These are phyloP conservation scores for Diaporthe citri DNA, from an alignment of 2,329 filamentous ascomycete genomes.

Conservation along the genomic window DNA sequence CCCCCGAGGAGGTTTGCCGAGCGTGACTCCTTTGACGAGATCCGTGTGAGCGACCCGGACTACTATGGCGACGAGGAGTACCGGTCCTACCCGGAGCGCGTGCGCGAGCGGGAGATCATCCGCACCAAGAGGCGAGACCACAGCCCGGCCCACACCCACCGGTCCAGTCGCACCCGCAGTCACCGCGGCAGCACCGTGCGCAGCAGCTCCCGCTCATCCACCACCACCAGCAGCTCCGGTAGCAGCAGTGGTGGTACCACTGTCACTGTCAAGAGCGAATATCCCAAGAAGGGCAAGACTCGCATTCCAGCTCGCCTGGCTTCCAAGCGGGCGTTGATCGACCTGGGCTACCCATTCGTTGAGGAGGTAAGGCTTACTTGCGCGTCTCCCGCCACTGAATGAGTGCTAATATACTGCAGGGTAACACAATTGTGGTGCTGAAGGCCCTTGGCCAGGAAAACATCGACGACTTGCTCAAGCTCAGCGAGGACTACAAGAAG, in stretches of 20 bases:
- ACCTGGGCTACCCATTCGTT: conserved; percentile 87
- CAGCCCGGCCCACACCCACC: conserved; percentile 55
- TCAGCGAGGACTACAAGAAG: conserved; percentile 82
- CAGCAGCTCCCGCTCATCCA: conserved; percentile 58
- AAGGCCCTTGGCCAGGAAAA: conserved; percentile 90
- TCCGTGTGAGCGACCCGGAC: conserved; percentile 75
- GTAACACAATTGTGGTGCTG: conserved; percentile 83
- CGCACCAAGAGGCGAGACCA: conserved; percentile 59
- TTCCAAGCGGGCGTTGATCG: conserved; percentile 82
- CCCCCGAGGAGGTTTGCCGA: conserved; percentile 70
- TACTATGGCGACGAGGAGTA: conserved; percentile 80
- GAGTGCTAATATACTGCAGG: conserved; percentile 66
- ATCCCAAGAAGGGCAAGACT: conserved; percentile 89
- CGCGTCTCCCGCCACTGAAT: background rate
- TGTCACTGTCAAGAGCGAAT: conserved; percentile 68
- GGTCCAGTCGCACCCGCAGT: conserved; percentile 52
- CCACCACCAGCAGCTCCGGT: conserved; percentile 58
- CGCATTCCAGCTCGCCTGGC: conserved; percentile 86
- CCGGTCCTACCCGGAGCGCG: conserved; percentile 69
- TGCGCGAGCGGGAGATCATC: conserved; percentile 73
- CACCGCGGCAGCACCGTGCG: conserved; percentile 50
- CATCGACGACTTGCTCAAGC: conserved; percentile 88
- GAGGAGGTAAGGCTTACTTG: conserved; percentile 75
- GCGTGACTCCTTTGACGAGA: conserved; percentile 73
- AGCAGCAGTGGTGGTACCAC: conserved; percentile 62